Base-by-base conservation (phyloP, 352 stramenopile species). In the Globisporangium nunn region DNA sequence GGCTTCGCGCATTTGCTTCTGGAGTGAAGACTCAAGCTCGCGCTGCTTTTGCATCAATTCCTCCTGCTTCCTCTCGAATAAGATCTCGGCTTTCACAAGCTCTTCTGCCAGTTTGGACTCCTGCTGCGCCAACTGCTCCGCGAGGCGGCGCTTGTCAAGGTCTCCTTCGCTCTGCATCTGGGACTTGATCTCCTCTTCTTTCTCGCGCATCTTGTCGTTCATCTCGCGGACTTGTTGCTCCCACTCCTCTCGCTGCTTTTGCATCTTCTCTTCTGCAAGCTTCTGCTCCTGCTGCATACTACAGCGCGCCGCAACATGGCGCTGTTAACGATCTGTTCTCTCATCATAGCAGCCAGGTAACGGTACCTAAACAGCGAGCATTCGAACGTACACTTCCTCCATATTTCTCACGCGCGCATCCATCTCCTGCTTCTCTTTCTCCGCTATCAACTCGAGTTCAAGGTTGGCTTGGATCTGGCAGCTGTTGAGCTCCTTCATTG, bases 401-500 rank as follows among this genome's bases (percentile, higher is more conserved):
- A 91, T 92, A 46, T 78, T 74, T 50, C 78, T 80, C 58, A 90
- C 81, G 5, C 70, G 61, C 2, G 56, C 55, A 49, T 95, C 83
- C 79, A 91, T 95, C 56, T 92, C 85, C 15, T 70, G 68, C 28
- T 89, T 89, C 39, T 92, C 82, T 30, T 76, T 75, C 61, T 85
- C 76, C 6, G 76, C 81, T 18, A 81, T 62, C 3, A 56, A 71
- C 58, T 86, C 76, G 11, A 81, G 62, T 31, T 88, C 79, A 10
- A 85, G 55, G 8, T 78, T 81, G 0, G 64, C 68, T 58, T 81
- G 73, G 37, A 91, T 71, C 52, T 95, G 80, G 18, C 68, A 77
- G 45, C 69, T 78, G 58, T 95, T 93, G 1, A 95, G 64, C 60
- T 96, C 87, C 52, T 86, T 85, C 70, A 90, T 86, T 1, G 81